phyloP scores from a whole-genome alignment of 1,284 basidiomycete species.

The Chondrostereum purpureum region DNA sequence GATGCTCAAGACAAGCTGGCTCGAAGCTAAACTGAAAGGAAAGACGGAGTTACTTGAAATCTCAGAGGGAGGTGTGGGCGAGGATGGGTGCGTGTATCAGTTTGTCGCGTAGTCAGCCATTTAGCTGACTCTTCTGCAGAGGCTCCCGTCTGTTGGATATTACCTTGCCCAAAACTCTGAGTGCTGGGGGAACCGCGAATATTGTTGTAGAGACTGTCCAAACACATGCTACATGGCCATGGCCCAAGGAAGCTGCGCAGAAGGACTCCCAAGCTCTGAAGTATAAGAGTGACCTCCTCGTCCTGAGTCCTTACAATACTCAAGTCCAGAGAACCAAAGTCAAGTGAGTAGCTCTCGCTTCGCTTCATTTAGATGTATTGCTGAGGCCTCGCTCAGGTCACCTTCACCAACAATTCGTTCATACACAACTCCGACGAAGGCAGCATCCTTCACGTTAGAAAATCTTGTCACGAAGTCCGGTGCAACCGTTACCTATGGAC shows the following conservation, averaged over 20 bases:
- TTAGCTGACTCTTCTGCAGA: slow-evolving; percentile 19
- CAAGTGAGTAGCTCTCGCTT: slow-evolving; percentile 43
- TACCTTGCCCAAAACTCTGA: slow-evolving; percentile 32
- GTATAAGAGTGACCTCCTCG: slow-evolving; percentile 69
- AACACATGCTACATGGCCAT: slow-evolving; percentile 70
- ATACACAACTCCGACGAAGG: slow-evolving; percentile 54
- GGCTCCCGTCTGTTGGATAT: slow-evolving; percentile 41
- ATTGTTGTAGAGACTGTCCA: slow-evolving; percentile 73
- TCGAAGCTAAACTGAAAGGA: slow-evolving; percentile 75
- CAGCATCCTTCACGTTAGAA: slow-evolving; percentile 52
- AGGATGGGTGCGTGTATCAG: slow-evolving; percentile 41
- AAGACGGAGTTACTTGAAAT: slow-evolving; percentile 52
- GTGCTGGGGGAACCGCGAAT: slow-evolving; percentile 51
- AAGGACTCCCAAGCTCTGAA: slow-evolving; percentile 76
- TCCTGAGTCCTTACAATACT: slow-evolving; percentile 82
- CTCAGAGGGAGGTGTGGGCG: slow-evolving; percentile 41
- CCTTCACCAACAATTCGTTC: slow-evolving; percentile 63
- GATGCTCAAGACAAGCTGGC: slow-evolving; percentile 64
- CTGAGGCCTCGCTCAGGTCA: slow-evolving; percentile 37
- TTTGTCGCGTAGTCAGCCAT: not conserved
- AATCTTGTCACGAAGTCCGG: slow-evolving; percentile 67
- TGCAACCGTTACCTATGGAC: slow-evolving; percentile 82
- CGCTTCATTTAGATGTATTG: slow-evolving; percentile 8
- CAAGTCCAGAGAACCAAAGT: slow-evolving; percentile 80
- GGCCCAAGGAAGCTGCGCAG: slow-evolving; percentile 72